Evolutionary conservation across 495 filamentous ascomycete genomes (phyloP), one percentile per base, ranked within the genome.

Genomic region (Melanomma pulvis-pyrius): DNA sequence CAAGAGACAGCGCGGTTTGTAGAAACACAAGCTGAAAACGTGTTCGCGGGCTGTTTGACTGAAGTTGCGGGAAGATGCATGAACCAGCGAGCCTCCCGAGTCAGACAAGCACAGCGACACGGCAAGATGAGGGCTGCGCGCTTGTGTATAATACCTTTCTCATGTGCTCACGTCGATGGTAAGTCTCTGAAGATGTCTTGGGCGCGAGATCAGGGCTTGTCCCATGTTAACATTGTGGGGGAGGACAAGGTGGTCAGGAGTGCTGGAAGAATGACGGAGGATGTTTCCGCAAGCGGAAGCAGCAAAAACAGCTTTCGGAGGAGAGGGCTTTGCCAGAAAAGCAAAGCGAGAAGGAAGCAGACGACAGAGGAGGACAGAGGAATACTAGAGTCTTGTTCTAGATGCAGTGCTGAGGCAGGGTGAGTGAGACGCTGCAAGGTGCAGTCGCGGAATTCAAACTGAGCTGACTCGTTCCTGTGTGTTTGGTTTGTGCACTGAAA

Each of bases 1-100:
- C 68, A 71, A 71, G 65, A 67, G 47, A 28, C 56, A 28, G n/a
- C 19, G 41, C 53, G 59, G 61, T 71, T 70, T 71, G 64, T 60
- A 17, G 52, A 63, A 60, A 65, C 65, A 71, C 69, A 71, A 71
- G 69, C 59, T 46, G 60, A 71, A 67, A 68, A 71, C 64, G 69
- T 71, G 69, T 68, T 52, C 64, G 28, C 56, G 55, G 39, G 39
- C 34, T 65, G 69, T 68, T 71, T 71, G 64, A 64, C 68, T 59
- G 57, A 61, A 11, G 22, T 8, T 26, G 39, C 69, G 69, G 65
- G 19, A 44, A 41, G 55, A 41, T 8, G 65, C 69, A 68, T 63
- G 63, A 61, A 64, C 52, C 46, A 64, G 59, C 51, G 52, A 63
- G 39, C 56, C 39, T 22, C 28, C 69, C 69, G 64, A 71, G 69